phyloP scores from a whole-genome alignment of 805 yeast genomes.

The Metschnikowia chrysomelidarum region DNA sequence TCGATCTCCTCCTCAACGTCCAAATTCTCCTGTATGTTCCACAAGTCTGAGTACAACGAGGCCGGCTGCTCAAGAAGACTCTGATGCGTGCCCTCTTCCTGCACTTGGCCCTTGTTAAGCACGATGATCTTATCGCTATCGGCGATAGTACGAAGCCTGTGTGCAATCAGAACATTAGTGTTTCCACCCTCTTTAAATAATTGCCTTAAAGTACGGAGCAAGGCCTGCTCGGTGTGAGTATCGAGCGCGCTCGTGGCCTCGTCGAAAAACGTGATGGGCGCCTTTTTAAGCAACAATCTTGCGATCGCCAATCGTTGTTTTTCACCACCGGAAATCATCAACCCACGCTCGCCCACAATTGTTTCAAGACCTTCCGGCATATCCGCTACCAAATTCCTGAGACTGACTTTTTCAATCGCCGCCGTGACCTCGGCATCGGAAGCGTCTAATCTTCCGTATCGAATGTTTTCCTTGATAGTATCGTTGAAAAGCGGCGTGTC shows the following conservation, averaged over 20 bases:
- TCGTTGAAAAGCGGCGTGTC: conserved; percentile 96
- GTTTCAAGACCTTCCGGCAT: conserved; percentile 85
- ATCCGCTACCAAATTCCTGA: conserved; percentile 58
- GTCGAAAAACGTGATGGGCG: conserved; percentile 92
- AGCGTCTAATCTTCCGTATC: conserved; percentile 79
- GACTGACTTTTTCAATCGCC: conserved; percentile 68
- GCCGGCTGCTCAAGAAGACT: conserved; percentile 50
- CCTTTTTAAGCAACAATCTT: conserved; percentile 76
- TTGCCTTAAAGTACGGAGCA: conserved; percentile 68
- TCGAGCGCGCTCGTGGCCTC: conserved; percentile 97
- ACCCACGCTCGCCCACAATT: conserved; percentile 94
- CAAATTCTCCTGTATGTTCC: conserved; percentile 89
- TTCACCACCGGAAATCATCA: conserved; percentile 99
- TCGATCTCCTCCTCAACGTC: conserved; percentile 42
- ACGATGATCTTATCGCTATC: conserved; percentile 94
- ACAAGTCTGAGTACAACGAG: conserved; percentile 74
- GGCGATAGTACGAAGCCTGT: conserved; percentile 87
- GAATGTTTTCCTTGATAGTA: conserved; percentile 78
- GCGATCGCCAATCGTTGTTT: conserved; percentile 95
- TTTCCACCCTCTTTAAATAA: conserved; percentile 55
- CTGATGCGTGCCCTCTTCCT: conserved; percentile 84
- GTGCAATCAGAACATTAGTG: conserved; percentile 92
- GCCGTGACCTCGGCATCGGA: conserved; percentile 64
- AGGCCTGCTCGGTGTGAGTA: conserved; percentile 90
- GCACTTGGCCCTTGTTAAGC: conserved; percentile 70